Evolutionary conservation across 1,284 basidiomycete species (phyloP).

Genomic region (Trichosporon faecale): DNA sequence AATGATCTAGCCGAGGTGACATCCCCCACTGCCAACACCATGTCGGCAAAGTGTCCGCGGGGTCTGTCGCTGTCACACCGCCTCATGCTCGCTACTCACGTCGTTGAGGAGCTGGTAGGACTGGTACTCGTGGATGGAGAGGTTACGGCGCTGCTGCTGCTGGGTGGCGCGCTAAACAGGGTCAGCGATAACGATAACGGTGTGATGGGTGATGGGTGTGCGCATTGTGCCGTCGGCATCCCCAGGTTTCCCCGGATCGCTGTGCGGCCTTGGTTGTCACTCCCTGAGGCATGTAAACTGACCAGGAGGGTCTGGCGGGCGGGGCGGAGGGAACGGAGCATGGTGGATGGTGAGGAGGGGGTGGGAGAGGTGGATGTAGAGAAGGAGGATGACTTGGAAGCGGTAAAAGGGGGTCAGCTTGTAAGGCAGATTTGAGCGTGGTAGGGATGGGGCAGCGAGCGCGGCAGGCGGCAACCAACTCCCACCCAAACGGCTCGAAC

Average conservation of each 20-base stretch:
- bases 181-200: slow-evolving; percentile 13
- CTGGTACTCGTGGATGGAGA: slow-evolving; percentile 98
- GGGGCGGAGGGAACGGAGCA: slow-evolving; percentile 3
- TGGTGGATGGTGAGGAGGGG: slow-evolving; percentile 2
- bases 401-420: background rate
- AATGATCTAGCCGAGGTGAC: slow-evolving; percentile 8
- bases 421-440: slow-evolving; percentile 4
- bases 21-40: background rate
- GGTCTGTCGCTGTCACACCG: no score
- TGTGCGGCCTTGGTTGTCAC: background rate
- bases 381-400: background rate
- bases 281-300: background rate
- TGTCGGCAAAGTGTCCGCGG: background rate
- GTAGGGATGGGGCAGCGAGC: background rate
- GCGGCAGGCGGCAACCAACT: slow-evolving; percentile 3
- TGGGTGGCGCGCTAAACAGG: slow-evolving; percentile 15
- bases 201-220: background rate
- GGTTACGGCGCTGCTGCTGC: slow-evolving; percentile 60
- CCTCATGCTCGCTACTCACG: slow-evolving; percentile 57
- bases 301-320: slow-evolving; percentile 6
- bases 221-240: slow-evolving; percentile 8
- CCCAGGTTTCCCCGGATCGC: slow-evolving; percentile 3
- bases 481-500: background rate
- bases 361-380: background rate
- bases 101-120: slow-evolving; percentile 92